These are phyloP conservation scores for Leptomonas pyrrhocoris DNA, from an alignment of 208 protist genomes.

Conservation along the genomic window DNA sequence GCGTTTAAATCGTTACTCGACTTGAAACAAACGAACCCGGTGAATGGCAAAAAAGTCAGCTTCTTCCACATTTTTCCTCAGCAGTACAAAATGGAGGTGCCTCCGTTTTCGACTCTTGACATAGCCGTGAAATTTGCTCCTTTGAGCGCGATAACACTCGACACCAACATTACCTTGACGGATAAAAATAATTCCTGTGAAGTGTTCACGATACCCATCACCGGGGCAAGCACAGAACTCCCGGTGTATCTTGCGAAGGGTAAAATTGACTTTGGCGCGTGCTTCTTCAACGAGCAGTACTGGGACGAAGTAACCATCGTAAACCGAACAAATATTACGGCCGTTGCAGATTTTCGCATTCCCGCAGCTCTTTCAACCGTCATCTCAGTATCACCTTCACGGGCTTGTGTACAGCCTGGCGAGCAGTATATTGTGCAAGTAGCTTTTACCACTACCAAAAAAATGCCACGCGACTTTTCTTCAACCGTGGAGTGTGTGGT, in stretches of 20 bases:
- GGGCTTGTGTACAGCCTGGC: conserved; percentile 53
- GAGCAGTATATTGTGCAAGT: conserved; percentile 44
- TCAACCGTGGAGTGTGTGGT: conserved; percentile 29
- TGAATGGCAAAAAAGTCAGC: conserved; percentile 20
- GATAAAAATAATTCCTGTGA: conserved; percentile 40
- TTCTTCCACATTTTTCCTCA: conserved; percentile 61
- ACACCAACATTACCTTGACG: conserved; percentile 52
- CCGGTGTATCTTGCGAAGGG: conserved; percentile 72
- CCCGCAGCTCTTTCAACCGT: conserved; percentile 7
- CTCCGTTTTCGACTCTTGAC: conserved; percentile 45
- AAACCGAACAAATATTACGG: conserved; percentile 70
- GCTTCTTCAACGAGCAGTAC: conserved; percentile 78
- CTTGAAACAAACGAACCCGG: conserved; percentile 50
- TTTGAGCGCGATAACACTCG: conserved; percentile 34
- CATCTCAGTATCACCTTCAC: conserved; percentile 36
- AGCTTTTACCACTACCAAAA: conserved; percentile 35
- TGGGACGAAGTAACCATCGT: conserved; percentile 64
- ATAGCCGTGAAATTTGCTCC: conserved; percentile 64
- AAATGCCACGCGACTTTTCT: conserved; percentile 23
- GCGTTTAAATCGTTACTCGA: conserved; percentile 63
- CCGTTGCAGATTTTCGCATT: conserved; percentile 29
- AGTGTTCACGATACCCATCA: conserved; percentile 41
- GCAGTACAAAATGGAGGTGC: conserved; percentile 53
- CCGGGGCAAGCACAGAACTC: conserved; percentile 50
- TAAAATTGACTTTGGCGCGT: conserved; percentile 76